Percentiles rank a stretch among this genome's conserved stretches.
phyloP scores from a whole-genome alignment of 192 early-diverging fungal species.

The Backusella luteola region DNA sequence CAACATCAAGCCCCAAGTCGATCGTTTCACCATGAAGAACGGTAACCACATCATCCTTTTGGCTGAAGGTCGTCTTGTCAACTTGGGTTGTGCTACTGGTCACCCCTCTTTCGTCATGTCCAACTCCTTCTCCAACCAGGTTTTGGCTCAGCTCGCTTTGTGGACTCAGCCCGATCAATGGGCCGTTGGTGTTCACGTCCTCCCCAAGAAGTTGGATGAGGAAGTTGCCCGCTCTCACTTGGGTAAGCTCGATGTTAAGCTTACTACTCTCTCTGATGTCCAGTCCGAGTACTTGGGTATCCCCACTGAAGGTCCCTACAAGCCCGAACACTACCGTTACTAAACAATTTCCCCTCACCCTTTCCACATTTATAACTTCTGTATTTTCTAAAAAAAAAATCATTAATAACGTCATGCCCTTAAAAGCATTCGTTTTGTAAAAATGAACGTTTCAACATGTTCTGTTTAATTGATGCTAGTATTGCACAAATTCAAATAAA shows the following conservation, averaged over 20 bases:
- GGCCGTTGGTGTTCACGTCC: constrained; percentile 95
- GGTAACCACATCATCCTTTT: constrained; percentile 96
- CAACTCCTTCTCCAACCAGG: constrained; percentile 99
- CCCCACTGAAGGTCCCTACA: constrained; percentile 86
- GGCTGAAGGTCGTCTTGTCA: constrained; percentile 98
- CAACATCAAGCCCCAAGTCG: constrained; percentile 99
- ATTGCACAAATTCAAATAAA: constrained; percentile 19
- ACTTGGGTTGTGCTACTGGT: constrained; percentile 98
- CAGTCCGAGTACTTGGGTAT: constrained; percentile 82
- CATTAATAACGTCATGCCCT: background rate
- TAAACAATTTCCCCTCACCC: constrained; percentile 33
- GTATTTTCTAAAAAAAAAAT: constrained; percentile 5
- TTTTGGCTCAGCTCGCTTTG: constrained; percentile 97
- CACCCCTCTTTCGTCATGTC: constrained; percentile 99
- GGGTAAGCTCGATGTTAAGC: constrained; percentile 93
- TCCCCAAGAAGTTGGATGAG: constrained; percentile 99
- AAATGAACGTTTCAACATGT: constrained; percentile 32
- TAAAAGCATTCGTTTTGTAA: constrained; percentile 5
- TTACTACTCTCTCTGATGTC: constrained; percentile 72
- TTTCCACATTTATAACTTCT: background rate
- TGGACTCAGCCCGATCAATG: constrained; percentile 89
- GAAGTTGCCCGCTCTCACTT: constrained; percentile 97
- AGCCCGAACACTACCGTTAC: constrained; percentile 97
- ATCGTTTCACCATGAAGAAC: constrained; percentile 89
- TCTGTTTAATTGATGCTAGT: constrained; percentile 10